phyloP scores from a whole-genome alignment of 2,329 filamentous ascomycete genomes.

The Stachybotrys echinatus region DNA sequence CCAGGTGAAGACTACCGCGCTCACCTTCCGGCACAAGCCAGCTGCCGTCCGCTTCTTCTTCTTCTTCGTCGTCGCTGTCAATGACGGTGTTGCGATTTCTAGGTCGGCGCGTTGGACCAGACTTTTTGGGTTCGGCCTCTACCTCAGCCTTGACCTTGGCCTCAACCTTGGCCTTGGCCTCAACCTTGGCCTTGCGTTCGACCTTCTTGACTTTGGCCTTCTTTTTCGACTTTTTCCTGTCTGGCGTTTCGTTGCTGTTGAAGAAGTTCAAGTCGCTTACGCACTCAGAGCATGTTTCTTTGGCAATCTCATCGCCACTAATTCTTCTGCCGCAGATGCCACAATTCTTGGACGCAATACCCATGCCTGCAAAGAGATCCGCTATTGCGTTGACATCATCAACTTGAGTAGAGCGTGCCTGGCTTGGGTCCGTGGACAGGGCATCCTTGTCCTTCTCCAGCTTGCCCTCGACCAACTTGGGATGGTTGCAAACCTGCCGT shows the following conservation, averaged over 20 bases:
- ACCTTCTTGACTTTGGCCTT: slow-evolving; percentile 21
- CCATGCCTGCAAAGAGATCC: slow-evolving; percentile 80
- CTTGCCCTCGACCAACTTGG: slow-evolving; percentile 78
- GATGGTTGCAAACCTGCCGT: slow-evolving; percentile 92
- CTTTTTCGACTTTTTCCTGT: slow-evolving; percentile 30
- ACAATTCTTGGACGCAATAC: slow-evolving; percentile 71
- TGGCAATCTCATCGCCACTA: slow-evolving; percentile 37
- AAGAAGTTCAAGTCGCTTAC: slow-evolving; percentile 66
- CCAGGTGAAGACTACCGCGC: slow-evolving; percentile 54
- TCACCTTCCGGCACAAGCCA: slow-evolving; percentile 74
- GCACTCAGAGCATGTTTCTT: slow-evolving; percentile 65
- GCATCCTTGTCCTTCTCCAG: slow-evolving; percentile 85
- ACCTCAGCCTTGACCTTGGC: slow-evolving; percentile 13
- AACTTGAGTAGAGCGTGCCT: slow-evolving; percentile 45
- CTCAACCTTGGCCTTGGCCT: slow-evolving; percentile 15
- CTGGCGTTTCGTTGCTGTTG: slow-evolving; percentile 37
- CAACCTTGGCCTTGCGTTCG: slow-evolving; percentile 17
- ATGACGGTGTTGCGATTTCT: slow-evolving; percentile 52
- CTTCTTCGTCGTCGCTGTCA: slow-evolving; percentile 65
- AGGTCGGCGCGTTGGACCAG: slow-evolving; percentile 22
- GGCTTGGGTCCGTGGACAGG: slow-evolving; percentile 55
- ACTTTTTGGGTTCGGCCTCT: slow-evolving; percentile 7
- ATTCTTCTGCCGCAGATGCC: slow-evolving; percentile 76
- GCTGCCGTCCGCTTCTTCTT: slow-evolving; percentile 66
- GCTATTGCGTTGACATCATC: slow-evolving; percentile 77